Evolutionary conservation across 164 flowering plant genomes (phyloP), one percentile per base, ranked within the genome.

Genomic region (Dillenia turbinata): DNA sequence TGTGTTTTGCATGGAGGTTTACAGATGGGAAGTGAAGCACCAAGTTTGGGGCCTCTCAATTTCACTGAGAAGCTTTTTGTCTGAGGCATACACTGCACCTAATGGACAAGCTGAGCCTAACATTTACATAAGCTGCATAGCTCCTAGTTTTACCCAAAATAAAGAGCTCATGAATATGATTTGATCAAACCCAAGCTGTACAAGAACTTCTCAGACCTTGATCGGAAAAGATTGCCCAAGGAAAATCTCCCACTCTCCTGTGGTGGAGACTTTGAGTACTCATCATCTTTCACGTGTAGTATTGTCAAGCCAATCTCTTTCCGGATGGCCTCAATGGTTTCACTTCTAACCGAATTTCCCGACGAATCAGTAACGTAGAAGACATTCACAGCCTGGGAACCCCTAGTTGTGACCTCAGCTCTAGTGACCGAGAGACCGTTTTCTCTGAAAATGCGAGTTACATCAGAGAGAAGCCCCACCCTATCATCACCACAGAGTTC

Each of bases 381-480:
- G 9, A 65, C 77, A 56, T 94, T 91, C 53, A 87, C 78, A 11
- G 98, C 98, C 66, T 81, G 91, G 47, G 92, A 73, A 9, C 87
- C 96, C 60, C 85, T 73, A 26, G 97, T 94, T 10, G 91, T 79
- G 7, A 94, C 95, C 79, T 90, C 98, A 40, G 98, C 98, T 56
- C 83, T 84, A 47, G 86, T 80, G 10, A 94, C 96, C 5, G 88
- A 76, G 2, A 94, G 83, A 16, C 97, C 95, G 24, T 94, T 87
- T 68, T 94, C 98, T 73, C 98, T 79, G 50, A 91, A 94, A 49
- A 89, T 91, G 14, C 97, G 93, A 43, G 98, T 94, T 24, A 87
- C 93, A 26, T 94, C 97, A 1, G 97, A 82, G 12, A 86, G 69
- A 44, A 86, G 83, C 9, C 92, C 92, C 43, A 71, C 74, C 43